Percentiles rank a stretch among this genome's conserved stretches.
phyloP scores from a whole-genome alignment of 73 alveolate species.

The Tetrahymena borealis region DNA sequence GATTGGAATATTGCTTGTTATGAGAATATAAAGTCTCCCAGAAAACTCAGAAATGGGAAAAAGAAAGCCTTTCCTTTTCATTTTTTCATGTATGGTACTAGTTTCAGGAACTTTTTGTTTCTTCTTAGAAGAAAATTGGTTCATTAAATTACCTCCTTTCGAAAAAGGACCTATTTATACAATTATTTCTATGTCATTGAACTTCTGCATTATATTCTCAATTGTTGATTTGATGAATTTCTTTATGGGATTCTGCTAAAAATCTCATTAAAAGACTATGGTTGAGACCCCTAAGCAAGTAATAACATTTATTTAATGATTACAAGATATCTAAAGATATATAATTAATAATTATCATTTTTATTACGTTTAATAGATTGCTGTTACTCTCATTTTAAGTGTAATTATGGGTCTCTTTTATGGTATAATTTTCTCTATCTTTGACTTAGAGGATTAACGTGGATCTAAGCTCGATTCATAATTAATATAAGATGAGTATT shows the following conservation, averaged over 20 bases:
- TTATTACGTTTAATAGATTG: not conserved
- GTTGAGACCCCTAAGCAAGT: conserved; percentile 17
- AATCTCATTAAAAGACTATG: not conserved
- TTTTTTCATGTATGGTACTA: conserved; percentile 5
- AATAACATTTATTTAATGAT: no score
- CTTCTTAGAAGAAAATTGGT: conserved; percentile 33
- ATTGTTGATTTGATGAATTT: conserved; percentile 26
- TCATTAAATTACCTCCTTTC: conserved; percentile 5
- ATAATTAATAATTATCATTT: not conserved
- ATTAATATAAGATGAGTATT: not conserved
- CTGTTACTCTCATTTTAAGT: not conserved
- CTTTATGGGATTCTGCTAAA: conserved; percentile 11
- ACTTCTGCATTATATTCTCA: conserved; percentile 20
- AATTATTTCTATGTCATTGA: conserved; percentile 24
- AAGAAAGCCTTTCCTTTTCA: conserved; percentile 5
- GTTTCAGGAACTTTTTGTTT: conserved; percentile 36
- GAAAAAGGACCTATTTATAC: conserved; percentile 32
- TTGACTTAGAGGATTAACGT: conserved; percentile 20
- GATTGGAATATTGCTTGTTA: conserved; percentile 9
- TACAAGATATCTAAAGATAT: no score
- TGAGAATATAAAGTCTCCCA: conserved; percentile 11
- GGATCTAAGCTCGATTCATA: not conserved
- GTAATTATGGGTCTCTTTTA: conserved; percentile 26
- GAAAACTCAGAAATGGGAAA: not conserved
- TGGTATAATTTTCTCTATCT: conserved; percentile 22